Evolutionary conservation across 2,329 filamentous ascomycete genomes (phyloP).

Genomic region (Colletotrichum acutatum): DNA sequence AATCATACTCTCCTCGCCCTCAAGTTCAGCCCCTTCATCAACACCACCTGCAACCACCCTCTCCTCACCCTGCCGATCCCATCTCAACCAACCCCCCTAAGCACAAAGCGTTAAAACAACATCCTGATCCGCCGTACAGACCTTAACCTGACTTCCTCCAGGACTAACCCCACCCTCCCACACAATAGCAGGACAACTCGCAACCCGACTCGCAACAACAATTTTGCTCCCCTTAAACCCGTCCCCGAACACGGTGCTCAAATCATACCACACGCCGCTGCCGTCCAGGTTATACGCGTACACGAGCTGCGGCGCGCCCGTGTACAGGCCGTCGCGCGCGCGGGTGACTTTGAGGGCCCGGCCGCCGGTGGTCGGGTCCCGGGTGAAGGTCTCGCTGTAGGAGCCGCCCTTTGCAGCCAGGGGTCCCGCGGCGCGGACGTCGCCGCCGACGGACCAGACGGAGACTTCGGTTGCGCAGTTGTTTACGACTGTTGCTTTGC

Average conservation of each 20-base stretch:
- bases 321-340: conserved; percentile 49
- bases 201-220: conserved; percentile 42
- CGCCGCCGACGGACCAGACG: conserved; percentile 51
- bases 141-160: conserved; percentile 51
- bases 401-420: conserved; percentile 41
- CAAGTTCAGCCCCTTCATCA: too few species aligned
- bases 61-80: neutral
- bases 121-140: conserved; percentile 45
- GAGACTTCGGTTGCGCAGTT: conserved; percentile 48
- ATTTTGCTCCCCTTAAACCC: conserved; percentile 48
- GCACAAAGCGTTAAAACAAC: conserved; percentile 51
- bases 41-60: neutral
- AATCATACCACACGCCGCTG: conserved; percentile 50
- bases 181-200: conserved; percentile 47
- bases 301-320: conserved; percentile 51
- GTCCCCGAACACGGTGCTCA: conserved; percentile 53
- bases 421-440: conserved; percentile 40
- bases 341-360: conserved; percentile 51
- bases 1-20: neutral
- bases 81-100: neutral
- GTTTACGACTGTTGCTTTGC: conserved; percentile 50
- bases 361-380: conserved; percentile 51
- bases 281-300: conserved; percentile 52
- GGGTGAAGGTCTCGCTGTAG: conserved; percentile 47
- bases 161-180: conserved; percentile 49